Evolutionary conservation across 2,329 filamentous ascomycete genomes (phyloP).

Genomic region (Cladosporium sp.): DNA sequence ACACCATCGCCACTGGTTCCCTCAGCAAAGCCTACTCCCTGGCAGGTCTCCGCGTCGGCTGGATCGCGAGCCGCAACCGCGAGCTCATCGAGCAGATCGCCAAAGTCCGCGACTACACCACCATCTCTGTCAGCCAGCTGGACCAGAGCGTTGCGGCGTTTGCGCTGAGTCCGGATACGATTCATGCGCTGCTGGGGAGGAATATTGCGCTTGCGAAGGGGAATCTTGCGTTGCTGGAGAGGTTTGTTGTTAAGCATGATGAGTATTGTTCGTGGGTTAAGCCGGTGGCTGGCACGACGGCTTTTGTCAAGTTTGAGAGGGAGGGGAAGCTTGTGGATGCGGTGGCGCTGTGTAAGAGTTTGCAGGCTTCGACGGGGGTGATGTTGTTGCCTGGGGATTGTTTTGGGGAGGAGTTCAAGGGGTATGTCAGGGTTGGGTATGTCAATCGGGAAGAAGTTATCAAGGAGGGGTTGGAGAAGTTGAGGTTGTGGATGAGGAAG

Average conservation of each 20-base stretch:
- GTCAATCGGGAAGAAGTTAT: constrained; percentile 72
- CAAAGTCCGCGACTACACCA: constrained; percentile 75
- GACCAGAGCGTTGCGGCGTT: constrained; percentile 78
- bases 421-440: constrained; percentile 77
- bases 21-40: constrained; percentile 85
- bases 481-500: constrained; percentile 58
- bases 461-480: constrained; percentile 62
- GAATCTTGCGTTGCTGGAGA: constrained; percentile 67
- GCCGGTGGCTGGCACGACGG: constrained; percentile 77
- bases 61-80: constrained; percentile 70
- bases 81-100: constrained; percentile 66
- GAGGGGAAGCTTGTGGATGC: constrained; percentile 68
- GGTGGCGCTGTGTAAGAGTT: constrained; percentile 67
- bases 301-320: constrained; percentile 70
- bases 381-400: constrained; percentile 75
- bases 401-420: constrained; percentile 74
- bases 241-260: constrained; percentile 66
- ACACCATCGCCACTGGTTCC: constrained; percentile 72
- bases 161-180: constrained; percentile 66
- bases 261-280: constrained; percentile 69
- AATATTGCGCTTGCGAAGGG: constrained; percentile 68
- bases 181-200: constrained; percentile 63
- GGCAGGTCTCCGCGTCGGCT: constrained; percentile 79
- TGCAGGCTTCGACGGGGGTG: constrained; percentile 70
- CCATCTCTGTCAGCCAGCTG: constrained; percentile 80